Evolutionary conservation across 192 early-diverging fungal species (phyloP).

Genomic region (Spizellomyces punctatus): DNA sequence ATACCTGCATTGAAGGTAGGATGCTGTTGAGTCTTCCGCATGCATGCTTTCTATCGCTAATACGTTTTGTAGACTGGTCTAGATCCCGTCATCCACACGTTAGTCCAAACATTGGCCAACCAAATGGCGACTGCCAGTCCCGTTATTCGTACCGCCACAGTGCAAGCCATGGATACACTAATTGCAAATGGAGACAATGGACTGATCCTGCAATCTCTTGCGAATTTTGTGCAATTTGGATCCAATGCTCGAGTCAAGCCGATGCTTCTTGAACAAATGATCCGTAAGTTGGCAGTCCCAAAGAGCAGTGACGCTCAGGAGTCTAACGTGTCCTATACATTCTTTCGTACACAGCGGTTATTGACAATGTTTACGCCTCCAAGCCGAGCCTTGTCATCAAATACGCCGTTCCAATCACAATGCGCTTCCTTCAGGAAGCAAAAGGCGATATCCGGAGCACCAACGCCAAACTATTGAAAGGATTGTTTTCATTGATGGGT

Average conservation of each 20-base stretch:
- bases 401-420: background rate
- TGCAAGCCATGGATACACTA: conserved; percentile 3
- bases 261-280: conserved; percentile 5
- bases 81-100: background rate
- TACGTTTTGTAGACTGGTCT: background rate
- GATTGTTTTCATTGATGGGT: conserved; percentile 4
- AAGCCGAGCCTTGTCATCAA: conserved; percentile 9
- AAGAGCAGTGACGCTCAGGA: background rate
- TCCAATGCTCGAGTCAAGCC: conserved; percentile 1
- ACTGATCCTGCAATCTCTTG: conserved; percentile 1
- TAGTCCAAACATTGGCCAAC: conserved; percentile 9
- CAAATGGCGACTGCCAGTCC: background rate
- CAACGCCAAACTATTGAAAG: conserved; percentile 6
- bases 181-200: conserved; percentile 4
- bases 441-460: conserved; percentile 1
- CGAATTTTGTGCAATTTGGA: conserved; percentile 9
- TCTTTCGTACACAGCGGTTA: too few relatives aligned
- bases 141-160: conserved; percentile 5
- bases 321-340: background rate
- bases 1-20: background rate
- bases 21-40: too few relatives aligned
- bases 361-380: background rate
- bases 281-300: conserved; percentile 1
- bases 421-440: background rate
- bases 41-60: too few relatives aligned